Evolutionary conservation across 73 alveolate genomes (phyloP).

Genomic region (Durusdinium trenchii): DNA sequence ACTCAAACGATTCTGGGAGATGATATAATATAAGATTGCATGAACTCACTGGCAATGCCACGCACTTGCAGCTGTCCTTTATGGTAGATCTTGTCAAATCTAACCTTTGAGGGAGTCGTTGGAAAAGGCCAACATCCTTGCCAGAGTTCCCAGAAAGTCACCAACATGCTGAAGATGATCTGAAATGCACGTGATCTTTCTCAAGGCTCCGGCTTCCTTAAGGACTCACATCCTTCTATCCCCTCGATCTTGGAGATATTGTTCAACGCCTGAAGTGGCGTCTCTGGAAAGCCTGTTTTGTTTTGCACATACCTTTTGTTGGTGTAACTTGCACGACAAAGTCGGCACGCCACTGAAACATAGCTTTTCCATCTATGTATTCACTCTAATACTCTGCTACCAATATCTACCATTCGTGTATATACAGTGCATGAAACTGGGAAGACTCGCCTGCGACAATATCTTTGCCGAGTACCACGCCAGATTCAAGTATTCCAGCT

Average conservation of each 20-base stretch:
- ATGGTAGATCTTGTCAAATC: too few relatives aligned
- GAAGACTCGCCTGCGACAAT: neutral
- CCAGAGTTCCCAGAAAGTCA: too few relatives aligned
- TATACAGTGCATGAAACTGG: neutral
- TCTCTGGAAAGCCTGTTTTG: neutral
- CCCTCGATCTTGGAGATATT: slow-evolving; percentile 99
- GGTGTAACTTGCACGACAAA: too few relatives aligned
- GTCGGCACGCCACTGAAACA: too few relatives aligned
- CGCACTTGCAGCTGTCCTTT: too few relatives aligned
- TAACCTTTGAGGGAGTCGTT: too few relatives aligned
- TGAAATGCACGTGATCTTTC: neutral
- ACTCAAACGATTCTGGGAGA: neutral
- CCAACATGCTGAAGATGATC: too few relatives aligned
- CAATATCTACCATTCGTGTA: neutral
- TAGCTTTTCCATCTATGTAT: neutral
- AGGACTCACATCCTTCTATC: slow-evolving; percentile 98
- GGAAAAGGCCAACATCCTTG: too few relatives aligned
- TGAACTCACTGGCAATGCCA: too few relatives aligned
- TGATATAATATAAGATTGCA: too few relatives aligned
- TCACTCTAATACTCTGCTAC: neutral
- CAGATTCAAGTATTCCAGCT: slow-evolving; percentile 99
- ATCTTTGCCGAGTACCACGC: neutral
- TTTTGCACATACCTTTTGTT: too few relatives aligned
- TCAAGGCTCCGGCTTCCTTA: slow-evolving; percentile 96
- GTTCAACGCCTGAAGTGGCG: slow-evolving; percentile 98